Base-by-base conservation (phyloP, 345 rosid genomes). In the Geranium rotundifolium region DNA sequence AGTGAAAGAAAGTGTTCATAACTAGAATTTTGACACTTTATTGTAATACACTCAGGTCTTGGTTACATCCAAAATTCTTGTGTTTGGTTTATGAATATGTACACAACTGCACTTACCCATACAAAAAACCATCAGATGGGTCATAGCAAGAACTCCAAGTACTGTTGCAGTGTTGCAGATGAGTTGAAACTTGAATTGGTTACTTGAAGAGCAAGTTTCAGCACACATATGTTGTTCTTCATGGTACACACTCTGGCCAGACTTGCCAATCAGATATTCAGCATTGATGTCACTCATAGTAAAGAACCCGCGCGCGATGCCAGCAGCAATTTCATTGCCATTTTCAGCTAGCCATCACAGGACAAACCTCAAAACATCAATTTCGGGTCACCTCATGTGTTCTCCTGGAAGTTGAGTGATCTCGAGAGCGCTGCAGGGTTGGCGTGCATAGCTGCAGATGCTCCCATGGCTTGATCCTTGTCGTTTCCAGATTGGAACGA, bases 351-450 rank as follows among this genome's bases (percentile, higher is more conserved):
- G 7, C 46, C 46, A 37, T 6, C 46, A 37, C 16, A 46, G 52
- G 1, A 46, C 3, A 46, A 46, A 46, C 52, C 13, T 46, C 12
- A 12, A 37, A 46, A 46, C 52, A 10, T 46, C 15, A 12, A 46
- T 14, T 9, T 46, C 14, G 10, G 52, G 14, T 46, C 17, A 16
- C n/a, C 52, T 71, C 71, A 83, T 55, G 73, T 76, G 73, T 65
- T 77, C 66, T 89, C 95, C 0, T 71, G 86, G 82, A 89, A 89
- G 67, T 81, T 79, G 71, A 78, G 71, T 34, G 91, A 78, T 61
- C 95, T 79, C 58, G 75, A 87, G 73, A 80, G 62, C 46, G 96
- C 95, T 23, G 89, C 95, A 29, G 91, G 96, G 73, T 89, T 87
- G 64, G 82, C 86, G 66, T 75, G 95, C 75, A 86, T 65, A 61